phyloP scores from a whole-genome alignment of 2,329 filamentous ascomycete genomes.

The Diaporthe sp. region DNA sequence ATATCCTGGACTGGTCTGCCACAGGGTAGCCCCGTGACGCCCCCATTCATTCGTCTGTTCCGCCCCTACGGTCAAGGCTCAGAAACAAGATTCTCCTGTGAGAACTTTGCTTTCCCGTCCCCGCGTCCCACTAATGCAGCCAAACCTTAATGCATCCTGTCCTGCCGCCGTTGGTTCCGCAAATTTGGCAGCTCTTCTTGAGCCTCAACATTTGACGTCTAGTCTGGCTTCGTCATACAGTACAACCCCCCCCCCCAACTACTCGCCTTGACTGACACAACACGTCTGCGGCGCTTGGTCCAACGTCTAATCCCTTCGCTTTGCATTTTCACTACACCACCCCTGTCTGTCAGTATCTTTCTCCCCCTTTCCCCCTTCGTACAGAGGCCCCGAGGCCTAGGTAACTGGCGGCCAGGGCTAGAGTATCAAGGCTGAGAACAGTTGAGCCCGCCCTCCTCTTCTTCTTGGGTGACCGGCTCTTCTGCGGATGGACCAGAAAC shows the following conservation, averaged over 20 bases:
- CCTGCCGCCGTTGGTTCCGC: constrained; percentile 19
- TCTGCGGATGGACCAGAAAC: constrained; percentile 11
- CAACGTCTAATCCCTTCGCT: neutral
- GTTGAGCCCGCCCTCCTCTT: neutral
- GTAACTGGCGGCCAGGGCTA: neutral
- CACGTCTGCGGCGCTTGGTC: neutral
- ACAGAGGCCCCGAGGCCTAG: neutral
- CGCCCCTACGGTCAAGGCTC: constrained; percentile 1
- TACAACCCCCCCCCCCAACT: neutral
- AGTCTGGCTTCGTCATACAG: neutral
- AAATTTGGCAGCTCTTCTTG: constrained; percentile 13
- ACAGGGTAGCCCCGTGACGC: constrained; percentile 6
- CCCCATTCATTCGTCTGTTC: constrained; percentile 10
- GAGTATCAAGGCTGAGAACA: neutral
- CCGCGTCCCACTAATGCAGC: constrained; percentile 27
- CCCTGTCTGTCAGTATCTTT: too few relatives aligned
- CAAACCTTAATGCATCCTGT: constrained; percentile 27
- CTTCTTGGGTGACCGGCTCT: neutral
- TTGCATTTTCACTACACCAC: neutral
- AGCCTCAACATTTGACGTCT: constrained; percentile 15
- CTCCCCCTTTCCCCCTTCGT: neutral
- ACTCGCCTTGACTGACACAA: neutral
- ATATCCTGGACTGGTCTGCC: constrained; percentile 2
- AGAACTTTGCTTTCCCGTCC: constrained; percentile 20
- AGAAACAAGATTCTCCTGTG: constrained; percentile 28